phyloP scores from a whole-genome alignment of 306 rosid species.

The Neltuma alba region DNA sequence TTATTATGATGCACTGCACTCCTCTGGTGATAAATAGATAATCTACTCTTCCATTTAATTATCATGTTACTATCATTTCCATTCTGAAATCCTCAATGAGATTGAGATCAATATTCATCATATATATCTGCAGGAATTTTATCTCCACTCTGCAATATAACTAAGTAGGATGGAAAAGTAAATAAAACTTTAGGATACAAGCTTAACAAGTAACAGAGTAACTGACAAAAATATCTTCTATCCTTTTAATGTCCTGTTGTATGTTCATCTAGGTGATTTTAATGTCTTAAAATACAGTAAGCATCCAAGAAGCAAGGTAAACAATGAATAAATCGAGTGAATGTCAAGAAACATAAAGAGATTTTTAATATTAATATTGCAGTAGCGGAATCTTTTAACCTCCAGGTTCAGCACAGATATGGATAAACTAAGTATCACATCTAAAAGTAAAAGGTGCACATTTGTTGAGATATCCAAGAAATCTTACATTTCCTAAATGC shows the following conservation, averaged over 20 bases:
- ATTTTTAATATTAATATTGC: background rate
- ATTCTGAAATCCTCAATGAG: slow-evolving; percentile 24
- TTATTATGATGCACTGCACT: slow-evolving; percentile 2
- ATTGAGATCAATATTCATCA: slow-evolving; percentile 16
- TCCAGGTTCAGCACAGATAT: background rate
- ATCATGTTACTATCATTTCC: slow-evolving; percentile 18
- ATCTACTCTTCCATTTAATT: slow-evolving; percentile 5
- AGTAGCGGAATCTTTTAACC: background rate
- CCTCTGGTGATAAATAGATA: background rate
- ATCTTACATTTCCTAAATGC: background rate
- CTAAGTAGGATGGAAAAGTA: background rate
- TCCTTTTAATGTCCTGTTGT: no score
- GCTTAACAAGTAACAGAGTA: no score
- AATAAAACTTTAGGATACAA: slow-evolving; percentile 1
- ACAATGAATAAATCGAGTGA: no score
- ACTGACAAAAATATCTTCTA: no score
- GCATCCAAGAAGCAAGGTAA: no score
- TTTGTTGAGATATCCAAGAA: background rate
- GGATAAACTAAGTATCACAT: slow-evolving; percentile 17
- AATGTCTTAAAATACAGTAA: no score
- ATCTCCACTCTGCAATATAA: background rate
- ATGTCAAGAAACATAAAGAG: no score
- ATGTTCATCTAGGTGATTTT: no score
- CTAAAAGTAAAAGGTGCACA: background rate
- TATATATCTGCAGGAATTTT: slow-evolving; percentile 4